These are phyloP conservation scores for Ogataea kodamae DNA, from an alignment of 805 yeast species.

Conservation along the genomic window DNA sequence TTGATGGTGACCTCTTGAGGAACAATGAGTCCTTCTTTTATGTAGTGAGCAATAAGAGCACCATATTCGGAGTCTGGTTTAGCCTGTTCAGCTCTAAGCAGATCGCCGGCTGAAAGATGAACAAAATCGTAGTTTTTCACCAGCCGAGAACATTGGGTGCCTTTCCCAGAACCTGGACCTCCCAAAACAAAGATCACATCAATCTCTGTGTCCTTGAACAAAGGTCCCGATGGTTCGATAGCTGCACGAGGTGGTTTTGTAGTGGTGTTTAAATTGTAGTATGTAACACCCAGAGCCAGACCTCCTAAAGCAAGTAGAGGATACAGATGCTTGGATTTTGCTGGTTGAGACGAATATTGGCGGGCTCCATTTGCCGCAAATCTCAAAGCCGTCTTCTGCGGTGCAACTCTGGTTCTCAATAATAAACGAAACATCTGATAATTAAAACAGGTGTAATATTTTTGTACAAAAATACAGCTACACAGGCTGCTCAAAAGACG, in stretches of 20 bases:
- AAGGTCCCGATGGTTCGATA: constrained; percentile 30
- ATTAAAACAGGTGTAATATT: no score
- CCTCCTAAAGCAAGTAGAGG: constrained; percentile 30
- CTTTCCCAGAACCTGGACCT: constrained; percentile 98
- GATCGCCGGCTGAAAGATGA: constrained; percentile 95
- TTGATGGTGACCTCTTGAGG: constrained; percentile 92
- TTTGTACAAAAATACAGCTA: no score
- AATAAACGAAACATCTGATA: no score
- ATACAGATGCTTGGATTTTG: constrained; percentile 19
- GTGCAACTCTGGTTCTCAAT: no score
- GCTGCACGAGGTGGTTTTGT: constrained; percentile 33
- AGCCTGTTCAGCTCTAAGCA: constrained; percentile 85
- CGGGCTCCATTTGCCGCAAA: background rate
- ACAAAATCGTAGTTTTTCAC: constrained; percentile 78
- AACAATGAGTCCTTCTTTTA: constrained; percentile 85
- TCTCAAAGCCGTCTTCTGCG: background rate
- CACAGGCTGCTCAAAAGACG: no score
- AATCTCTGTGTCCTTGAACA: constrained; percentile 59
- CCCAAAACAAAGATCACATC: constrained; percentile 89
- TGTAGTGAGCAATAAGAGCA: constrained; percentile 75
- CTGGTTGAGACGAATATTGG: constrained; percentile 14
- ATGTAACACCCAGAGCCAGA: constrained; percentile 32
- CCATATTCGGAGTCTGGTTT: constrained; percentile 83
- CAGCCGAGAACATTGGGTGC: constrained; percentile 88
- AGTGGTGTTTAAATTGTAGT: constrained; percentile 28